Evolutionary conservation across 1,284 basidiomycete genomes (phyloP), one percentile per base, ranked within the genome.

Genomic region (Fomitopsis palustris): DNA sequence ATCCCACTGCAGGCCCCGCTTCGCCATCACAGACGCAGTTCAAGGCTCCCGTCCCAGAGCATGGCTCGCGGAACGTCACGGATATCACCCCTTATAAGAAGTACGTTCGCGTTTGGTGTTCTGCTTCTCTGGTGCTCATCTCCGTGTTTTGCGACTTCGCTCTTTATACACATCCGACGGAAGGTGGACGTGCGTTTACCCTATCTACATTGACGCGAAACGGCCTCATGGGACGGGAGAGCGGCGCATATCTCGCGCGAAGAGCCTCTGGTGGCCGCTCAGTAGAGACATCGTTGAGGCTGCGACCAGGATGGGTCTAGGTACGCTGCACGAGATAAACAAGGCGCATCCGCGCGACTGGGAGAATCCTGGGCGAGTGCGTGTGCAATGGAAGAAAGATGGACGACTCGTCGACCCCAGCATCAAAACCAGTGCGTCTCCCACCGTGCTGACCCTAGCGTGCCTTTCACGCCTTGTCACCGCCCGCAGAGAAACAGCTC

Each of bases 171-270:
- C 25, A 1, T 6, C n/a, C 29, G 19, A 43, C n/a, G 10, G 31
- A 19, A 95, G 93, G 68, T 98, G 95, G 95, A 90, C 93, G 61
- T 90, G 91, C 66, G 84, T 98, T 69, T 99, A 99, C 72, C 96
- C 96, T 3, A 92, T 97, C 69, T 98, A 98, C 77, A 87, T 98
- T 64, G 96, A 99, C 73, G 94, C 95, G 49, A 98, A 98, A 74
- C 88, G 89, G 12, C 87, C 93, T 2, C 92, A 92, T 71, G 84
- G 87, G 8, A 88, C 84, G 9, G 93, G 94, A 17, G 86, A 91
- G 65, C 86, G 96, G 41, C 84, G 95, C 55, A 86, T 98, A 33
- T 77, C 88, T 21, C 85, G 95, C 55, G 80, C 84, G 58, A 88
- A 92, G 71, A 83, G 90, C 61, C 74, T 96, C n/a, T 95, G 95